Evolutionary conservation across 495 filamentous ascomycete genomes (phyloP), one percentile per base, ranked within the genome.

Genomic region (Neurospora pannonica): DNA sequence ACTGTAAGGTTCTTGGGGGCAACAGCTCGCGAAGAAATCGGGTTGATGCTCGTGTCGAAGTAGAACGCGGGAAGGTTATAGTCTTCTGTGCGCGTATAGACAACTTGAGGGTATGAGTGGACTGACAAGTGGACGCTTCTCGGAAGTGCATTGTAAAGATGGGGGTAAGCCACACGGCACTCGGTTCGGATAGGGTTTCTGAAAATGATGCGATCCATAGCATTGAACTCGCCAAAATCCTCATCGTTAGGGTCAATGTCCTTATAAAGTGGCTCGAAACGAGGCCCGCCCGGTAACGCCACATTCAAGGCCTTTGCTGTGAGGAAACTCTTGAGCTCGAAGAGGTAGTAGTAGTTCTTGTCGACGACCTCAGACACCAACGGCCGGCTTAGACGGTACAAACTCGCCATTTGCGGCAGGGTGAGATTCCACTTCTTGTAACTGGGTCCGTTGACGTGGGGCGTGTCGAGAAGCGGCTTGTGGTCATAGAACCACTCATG

Each of bases 211-310:
- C 97, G 93, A 81, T 98, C 95, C 79, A 99, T 99, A 67, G 95
- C 97, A 78, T 99, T 99, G 89, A 99, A 99, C 82, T 99, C 97
- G 80, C 97, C 96, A 83, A 99, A 99, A 80, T 99, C 97, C 82
- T 99, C 97, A 78, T 98, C 95, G 78, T 99, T 98, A 38, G 97
- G 97, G 80, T 99, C 95, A 70, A 99, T 94, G 76, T 99, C 97
- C 83, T 99, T 99, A 86, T 98, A 99, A 13, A 99, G 83, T 19
- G 97, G 97, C 84, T 99, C 97, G 73, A 99, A 99, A 48, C 96
- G 91, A 76, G 97, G 97, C 42, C 97, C 97, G 80, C 97, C 97
- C 17, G 97, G 97, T 46, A 99, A 93, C 10, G 97, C 95, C 71
- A 98, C 95, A 77, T 99, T 99, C 70, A 99, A 84, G 2, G 97